Evolutionary conservation across 2,329 filamentous ascomycete genomes (phyloP), one percentile per base, ranked within the genome.

Genomic region (Colletotrichum sp.): DNA sequence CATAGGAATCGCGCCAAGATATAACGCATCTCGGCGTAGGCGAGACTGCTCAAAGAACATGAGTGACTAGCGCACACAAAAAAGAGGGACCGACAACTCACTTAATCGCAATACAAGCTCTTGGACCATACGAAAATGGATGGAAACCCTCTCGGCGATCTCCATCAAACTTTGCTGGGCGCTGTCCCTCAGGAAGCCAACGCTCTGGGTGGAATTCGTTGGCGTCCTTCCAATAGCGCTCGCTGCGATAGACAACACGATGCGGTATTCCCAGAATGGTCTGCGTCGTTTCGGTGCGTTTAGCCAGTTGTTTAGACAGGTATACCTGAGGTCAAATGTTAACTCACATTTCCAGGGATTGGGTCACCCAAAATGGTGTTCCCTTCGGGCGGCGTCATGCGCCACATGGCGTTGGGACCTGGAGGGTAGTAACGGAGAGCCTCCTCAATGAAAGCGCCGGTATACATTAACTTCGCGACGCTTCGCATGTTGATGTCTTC

Each of bases 71-170:
- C 6, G 18, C 28, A 34, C 16, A 5, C 24, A 30, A 3, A 57
- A 26, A 18, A 32, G 30, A 32, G 30, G 21, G 5, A 83, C 16
- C 8, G 21, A 18, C 7, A 3, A 82, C 86, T 80, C 81, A 88
- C 87, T 89, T 89, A 73, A 83, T 83, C 2, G 88, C 89, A 44
- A 90, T 83, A 74, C 89, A 90, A 59, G 88, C 88, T 2, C 89
- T 81, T 7, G 88, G 85, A 0, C 89, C 88, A 5, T 87, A 63
- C 7, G 85, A 85, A 75, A 90, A 90, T 2, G 89, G 86, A 79
- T 89, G 86, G 71, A 88, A 83, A 5, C 83, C 85, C 1, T 86
- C 85, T 49, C 82, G 81, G 32, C 82, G 84, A 76, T 91, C 89
- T 16, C 77, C 57, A 15, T 64, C 52, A 10, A 60, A 60, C 59